phyloP scores from a whole-genome alignment of 2,329 filamentous ascomycete species.

The Neonectria neomacrospora region DNA sequence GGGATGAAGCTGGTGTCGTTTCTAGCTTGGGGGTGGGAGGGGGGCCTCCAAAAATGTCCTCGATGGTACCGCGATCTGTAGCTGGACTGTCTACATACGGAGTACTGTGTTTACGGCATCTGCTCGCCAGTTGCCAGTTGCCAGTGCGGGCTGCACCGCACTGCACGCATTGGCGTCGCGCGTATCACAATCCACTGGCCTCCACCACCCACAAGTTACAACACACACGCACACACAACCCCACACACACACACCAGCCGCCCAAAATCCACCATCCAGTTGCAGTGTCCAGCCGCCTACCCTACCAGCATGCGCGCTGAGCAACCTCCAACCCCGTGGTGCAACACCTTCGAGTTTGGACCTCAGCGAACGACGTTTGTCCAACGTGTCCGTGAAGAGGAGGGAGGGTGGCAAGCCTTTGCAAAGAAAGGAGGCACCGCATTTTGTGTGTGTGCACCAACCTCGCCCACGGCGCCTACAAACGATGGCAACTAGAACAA shows the following conservation, averaged over 20 bases:
- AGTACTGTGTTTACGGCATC: slow-evolving; percentile 14
- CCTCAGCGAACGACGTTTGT: neutral
- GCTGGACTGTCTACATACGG: slow-evolving; percentile 1
- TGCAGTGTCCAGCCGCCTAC: slow-evolving; percentile 2
- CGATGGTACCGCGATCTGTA: neutral
- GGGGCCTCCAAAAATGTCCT: neutral
- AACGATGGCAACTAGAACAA: neutral
- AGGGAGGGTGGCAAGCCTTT: neutral
- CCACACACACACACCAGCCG: slow-evolving; percentile 8
- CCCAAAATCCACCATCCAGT: slow-evolving; percentile 3
- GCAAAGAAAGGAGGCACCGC: neutral
- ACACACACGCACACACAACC: slow-evolving; percentile 8
- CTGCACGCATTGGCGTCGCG: slow-evolving; percentile 23
- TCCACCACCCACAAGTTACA: slow-evolving; percentile 9
- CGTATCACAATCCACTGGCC: slow-evolving; percentile 15
- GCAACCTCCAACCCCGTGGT: neutral
- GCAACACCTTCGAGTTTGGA: neutral
- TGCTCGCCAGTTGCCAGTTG: slow-evolving; percentile 1
- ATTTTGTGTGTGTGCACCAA: neutral
- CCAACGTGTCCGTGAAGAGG: too few relatives aligned
- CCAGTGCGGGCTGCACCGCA: neutral
- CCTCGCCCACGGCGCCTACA: neutral
- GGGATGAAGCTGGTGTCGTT: slow-evolving; percentile 10
- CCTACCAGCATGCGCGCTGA: neutral
- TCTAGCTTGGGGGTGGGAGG: neutral